Evolutionary conservation across 768 basidiomycete species (phyloP).

Genomic region (Boletus tomentosulus): DNA sequence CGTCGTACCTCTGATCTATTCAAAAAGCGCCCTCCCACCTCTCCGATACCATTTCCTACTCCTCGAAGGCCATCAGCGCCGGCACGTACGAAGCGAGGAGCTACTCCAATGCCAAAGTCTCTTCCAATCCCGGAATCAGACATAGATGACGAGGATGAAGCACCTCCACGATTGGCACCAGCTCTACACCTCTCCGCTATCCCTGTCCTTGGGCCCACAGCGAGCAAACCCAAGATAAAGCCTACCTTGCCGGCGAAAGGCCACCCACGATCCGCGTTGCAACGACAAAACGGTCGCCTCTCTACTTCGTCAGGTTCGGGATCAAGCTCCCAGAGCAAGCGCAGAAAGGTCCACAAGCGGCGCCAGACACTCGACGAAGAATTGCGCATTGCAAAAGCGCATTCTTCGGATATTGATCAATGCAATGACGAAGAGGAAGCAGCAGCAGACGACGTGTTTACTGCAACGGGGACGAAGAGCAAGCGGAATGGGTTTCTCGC

Average conservation of each 20-base stretch:
- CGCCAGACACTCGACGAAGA: slow-evolving; percentile 68
- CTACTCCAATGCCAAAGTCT: slow-evolving; percentile 28
- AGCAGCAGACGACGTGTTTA: slow-evolving; percentile 45
- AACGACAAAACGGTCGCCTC: not conserved
- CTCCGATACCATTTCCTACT: slow-evolving; percentile 52
- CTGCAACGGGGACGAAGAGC: slow-evolving; percentile 52
- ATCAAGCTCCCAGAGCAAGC: slow-evolving; percentile 14
- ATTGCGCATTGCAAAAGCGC: slow-evolving; percentile 43
- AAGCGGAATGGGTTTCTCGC: slow-evolving; percentile 61
- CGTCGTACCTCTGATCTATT: slow-evolving; percentile 39
- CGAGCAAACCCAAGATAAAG: slow-evolving; percentile 15
- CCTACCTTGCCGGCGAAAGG: slow-evolving; percentile 15
- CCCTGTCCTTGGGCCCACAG: slow-evolving; percentile 10
- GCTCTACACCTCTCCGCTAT: slow-evolving; percentile 25
- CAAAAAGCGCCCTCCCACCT: slow-evolving; percentile 57
- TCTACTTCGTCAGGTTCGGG: slow-evolving; percentile 8
- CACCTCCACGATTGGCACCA: not conserved
- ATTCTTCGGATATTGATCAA: slow-evolving; percentile 29
- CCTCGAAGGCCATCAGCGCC: slow-evolving; percentile 60
- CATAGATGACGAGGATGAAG: slow-evolving; percentile 26
- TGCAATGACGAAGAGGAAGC: slow-evolving; percentile 35
- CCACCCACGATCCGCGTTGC: slow-evolving; percentile 6
- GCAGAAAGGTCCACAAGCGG: slow-evolving; percentile 24
- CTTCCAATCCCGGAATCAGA: slow-evolving; percentile 14
- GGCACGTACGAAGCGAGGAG: slow-evolving; percentile 38